These are phyloP conservation scores for Pythium rhizo-oryzae DNA, from an alignment of 352 stramenopile genomes.

Conservation along the genomic window DNA sequence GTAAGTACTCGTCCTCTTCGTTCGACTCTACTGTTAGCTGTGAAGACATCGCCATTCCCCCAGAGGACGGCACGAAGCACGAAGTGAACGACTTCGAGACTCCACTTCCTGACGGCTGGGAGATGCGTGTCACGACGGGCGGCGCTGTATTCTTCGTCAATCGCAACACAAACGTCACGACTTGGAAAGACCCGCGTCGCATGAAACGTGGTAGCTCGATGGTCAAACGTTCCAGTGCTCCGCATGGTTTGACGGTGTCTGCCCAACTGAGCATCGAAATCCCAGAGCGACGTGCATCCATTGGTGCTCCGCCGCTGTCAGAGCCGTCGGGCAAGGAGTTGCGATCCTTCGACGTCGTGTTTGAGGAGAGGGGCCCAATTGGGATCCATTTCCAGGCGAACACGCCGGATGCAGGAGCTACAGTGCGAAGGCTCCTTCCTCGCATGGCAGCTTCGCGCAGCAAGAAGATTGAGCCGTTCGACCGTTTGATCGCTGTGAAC, in stretches of 20 bases:
- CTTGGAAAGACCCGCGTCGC: conserved; percentile 71
- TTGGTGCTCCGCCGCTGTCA: neutral
- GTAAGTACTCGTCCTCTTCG: conserved; percentile 45
- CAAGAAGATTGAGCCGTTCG: conserved; percentile 54
- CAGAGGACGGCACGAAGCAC: conserved; percentile 62
- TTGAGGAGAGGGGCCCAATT: conserved; percentile 71
- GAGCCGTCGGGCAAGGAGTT: neutral
- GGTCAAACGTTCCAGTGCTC: conserved; percentile 17
- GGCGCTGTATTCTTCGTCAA: conserved; percentile 84
- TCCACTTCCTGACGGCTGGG: conserved; percentile 69
- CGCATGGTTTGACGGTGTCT: neutral
- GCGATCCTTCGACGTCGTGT: conserved; percentile 66
- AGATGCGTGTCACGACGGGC: conserved; percentile 76
- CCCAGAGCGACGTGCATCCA: conserved; percentile 10
- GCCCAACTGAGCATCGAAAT: conserved; percentile 10
- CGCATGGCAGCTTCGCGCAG: conserved; percentile 59
- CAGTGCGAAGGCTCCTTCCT: conserved; percentile 56
- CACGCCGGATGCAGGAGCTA: conserved; percentile 61
- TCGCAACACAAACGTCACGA: conserved; percentile 69
- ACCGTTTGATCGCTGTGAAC: conserved; percentile 81
- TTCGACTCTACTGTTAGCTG: conserved; percentile 39
- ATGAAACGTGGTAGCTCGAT: conserved; percentile 11
- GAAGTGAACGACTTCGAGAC: conserved; percentile 80
- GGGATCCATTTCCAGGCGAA: conserved; percentile 87
- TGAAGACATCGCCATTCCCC: conserved; percentile 47